Base-by-base conservation (phyloP, 768 basidiomycete genomes). In the Phaffia tasmanica region DNA sequence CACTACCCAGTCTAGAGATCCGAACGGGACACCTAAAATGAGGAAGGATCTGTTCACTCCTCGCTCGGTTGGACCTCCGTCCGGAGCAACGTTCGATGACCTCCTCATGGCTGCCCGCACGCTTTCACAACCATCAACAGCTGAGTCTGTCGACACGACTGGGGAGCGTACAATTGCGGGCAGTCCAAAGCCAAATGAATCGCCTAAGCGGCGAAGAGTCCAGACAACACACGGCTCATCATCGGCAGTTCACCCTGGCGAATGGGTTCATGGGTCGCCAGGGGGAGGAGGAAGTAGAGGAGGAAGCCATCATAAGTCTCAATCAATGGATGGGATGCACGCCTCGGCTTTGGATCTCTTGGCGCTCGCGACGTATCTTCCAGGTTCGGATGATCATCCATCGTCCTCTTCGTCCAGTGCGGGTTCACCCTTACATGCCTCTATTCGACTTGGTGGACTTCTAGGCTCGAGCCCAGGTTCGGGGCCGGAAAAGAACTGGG, bases 281-380 rank as follows among this genome's bases (percentile, higher is more conserved):
- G 61, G 27, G 30, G n/a, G 49, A 51, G 42, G 30, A 61, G 23
- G 32, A 42, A 21, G 29, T 29, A 29, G 23, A 47, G 29, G 46
- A 48, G 2, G 61, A 51, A 29, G n/a, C 46, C 16, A 29, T 51
- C 14, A 29, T 49, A 11, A 55, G 55, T 21, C 35, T 11, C 35
- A 42, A 42, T 42, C 35, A 11, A 54, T 55, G 16, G 59, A 54
- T 23, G 46, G 21, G 46, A 53, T 62, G 55, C 66, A 67, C 60
- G 18, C 66, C 8, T 62, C 66, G 25, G 66, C 66, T 4, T 57
- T 67, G 29, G 61, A 67, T 30, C 66, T 67, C 14, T 62, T 67
- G 47, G 66, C 66, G 25, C 55, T 67, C 29, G 66, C 66, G 35
- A 42, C 35, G 11, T 42, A 9, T 57, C 54, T 25, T 64, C 48